Evolutionary conservation across 495 filamentous ascomycete genomes (phyloP).

Genomic region (Talaromyces nanjingensis): DNA sequence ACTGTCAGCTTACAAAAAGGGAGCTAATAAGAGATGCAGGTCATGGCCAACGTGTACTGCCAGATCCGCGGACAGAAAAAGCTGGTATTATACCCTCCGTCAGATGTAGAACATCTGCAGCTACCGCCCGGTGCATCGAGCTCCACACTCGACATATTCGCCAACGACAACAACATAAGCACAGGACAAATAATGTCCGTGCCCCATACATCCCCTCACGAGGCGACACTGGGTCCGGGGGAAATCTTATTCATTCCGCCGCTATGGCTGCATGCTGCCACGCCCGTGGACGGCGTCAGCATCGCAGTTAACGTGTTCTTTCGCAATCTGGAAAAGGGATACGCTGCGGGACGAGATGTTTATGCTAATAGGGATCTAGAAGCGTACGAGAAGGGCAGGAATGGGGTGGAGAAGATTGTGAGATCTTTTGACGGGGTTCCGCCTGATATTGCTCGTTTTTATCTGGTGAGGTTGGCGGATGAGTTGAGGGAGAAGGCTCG

Average conservation of each 20-base stretch:
- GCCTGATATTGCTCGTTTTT: constrained; percentile 61
- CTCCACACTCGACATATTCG: constrained; percentile 66
- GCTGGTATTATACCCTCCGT: constrained; percentile 71
- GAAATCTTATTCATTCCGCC: constrained; percentile 78
- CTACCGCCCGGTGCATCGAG: constrained; percentile 74
- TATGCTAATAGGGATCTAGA: constrained; percentile 84
- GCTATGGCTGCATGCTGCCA: constrained; percentile 77
- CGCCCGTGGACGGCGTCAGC: constrained; percentile 54
- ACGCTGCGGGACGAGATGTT: constrained; percentile 72
- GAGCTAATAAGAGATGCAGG: constrained; percentile 28
- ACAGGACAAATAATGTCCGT: constrained; percentile 30
- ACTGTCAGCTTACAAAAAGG: neutral
- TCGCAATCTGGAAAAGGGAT: constrained; percentile 57
- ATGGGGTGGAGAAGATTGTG: constrained; percentile 60
- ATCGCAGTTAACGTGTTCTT: constrained; percentile 86
- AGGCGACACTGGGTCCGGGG: constrained; percentile 57
- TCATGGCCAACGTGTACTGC: constrained; percentile 85
- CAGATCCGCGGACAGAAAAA: constrained; percentile 67
- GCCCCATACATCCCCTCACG: constrained; percentile 54
- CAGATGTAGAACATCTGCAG: constrained; percentile 59
- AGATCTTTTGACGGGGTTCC: constrained; percentile 63
- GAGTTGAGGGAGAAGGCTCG: constrained; percentile 49
- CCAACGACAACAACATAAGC: constrained; percentile 21
- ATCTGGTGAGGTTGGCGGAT: constrained; percentile 63
- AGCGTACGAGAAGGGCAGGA: constrained; percentile 73